These are phyloP conservation scores for Microbotryomycetes sp. DNA, from an alignment of 1,284 basidiomycete genomes.

Conservation along the genomic window DNA sequence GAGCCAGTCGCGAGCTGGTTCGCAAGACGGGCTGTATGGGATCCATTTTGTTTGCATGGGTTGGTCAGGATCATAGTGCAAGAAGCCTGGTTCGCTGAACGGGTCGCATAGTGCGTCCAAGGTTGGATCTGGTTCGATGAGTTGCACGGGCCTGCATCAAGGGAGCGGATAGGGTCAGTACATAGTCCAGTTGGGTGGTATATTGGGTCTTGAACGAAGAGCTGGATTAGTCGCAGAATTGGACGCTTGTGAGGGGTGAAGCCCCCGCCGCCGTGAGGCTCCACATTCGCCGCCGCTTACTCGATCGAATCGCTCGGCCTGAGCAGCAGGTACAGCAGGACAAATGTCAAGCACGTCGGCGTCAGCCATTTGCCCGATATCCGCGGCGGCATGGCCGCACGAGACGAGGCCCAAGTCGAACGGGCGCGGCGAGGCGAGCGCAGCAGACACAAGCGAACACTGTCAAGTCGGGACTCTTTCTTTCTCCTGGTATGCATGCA, in stretches of 20 bases:
- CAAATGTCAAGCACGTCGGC: neutral
- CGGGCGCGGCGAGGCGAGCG: neutral
- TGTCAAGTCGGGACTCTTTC: neutral
- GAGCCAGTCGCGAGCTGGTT: constrained; percentile 34
- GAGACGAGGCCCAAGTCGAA: neutral
- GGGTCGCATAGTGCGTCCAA: constrained; percentile 26
- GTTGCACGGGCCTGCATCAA: neutral
- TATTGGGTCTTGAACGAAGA: too few relatives aligned
- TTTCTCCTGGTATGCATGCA: neutral
- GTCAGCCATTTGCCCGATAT: neutral
- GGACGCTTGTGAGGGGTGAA: neutral
- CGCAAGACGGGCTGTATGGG: constrained; percentile 26
- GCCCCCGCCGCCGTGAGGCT: neutral
- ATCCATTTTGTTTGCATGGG: constrained; percentile 29
- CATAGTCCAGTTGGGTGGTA: too few relatives aligned
- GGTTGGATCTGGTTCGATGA: neutral
- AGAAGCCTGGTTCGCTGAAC: constrained; percentile 30
- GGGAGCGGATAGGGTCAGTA: too few relatives aligned
- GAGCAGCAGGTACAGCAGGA: neutral
- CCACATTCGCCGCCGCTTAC: neutral
- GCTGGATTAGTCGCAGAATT: neutral
- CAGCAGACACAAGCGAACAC: neutral
- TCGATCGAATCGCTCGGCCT: neutral
- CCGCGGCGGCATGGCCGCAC: neutral
- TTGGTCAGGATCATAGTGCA: constrained; percentile 21